phyloP scores from a whole-genome alignment of 2,329 filamentous ascomycete genomes.

The Penicillium aurantiogriseum region DNA sequence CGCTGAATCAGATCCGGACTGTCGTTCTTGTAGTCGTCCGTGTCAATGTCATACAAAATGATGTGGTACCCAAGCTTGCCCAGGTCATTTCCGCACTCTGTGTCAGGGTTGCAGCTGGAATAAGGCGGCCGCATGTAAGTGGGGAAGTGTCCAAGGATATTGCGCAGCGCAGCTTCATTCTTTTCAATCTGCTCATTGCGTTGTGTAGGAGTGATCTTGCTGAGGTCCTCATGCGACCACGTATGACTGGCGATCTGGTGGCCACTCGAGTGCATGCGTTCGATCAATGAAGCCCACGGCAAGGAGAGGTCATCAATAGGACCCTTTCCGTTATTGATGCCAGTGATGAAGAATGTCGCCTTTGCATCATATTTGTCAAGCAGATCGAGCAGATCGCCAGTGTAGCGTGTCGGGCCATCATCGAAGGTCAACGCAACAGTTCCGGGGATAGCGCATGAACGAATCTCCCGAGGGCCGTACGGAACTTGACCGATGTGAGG shows the following conservation, averaged over 20 bases:
- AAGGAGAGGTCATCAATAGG: conserved; percentile 43
- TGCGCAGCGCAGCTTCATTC: conserved; percentile 49
- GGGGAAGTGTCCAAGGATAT: conserved; percentile 51
- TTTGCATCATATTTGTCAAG: conserved; percentile 60
- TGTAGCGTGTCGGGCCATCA: conserved; percentile 64
- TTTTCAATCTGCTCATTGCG: conserved; percentile 46
- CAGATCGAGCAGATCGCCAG: conserved; percentile 60
- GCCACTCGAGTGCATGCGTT: conserved; percentile 45
- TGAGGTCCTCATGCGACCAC: conserved; percentile 52
- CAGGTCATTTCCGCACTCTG: conserved; percentile 45
- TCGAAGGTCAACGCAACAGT: conserved; percentile 67
- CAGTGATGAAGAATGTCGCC: conserved; percentile 66
- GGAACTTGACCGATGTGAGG: conserved; percentile 37
- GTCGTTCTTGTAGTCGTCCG: conserved; percentile 47
- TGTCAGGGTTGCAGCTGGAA: conserved; percentile 38
- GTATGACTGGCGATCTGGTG: conserved; percentile 54
- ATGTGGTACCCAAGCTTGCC: conserved; percentile 51
- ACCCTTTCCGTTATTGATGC: conserved; percentile 49
- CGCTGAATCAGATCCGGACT: conserved; percentile 37
- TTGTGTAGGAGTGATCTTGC: conserved; percentile 37
- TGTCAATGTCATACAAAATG: conserved; percentile 49
- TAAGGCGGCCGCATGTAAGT: conserved; percentile 57
- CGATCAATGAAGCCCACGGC: conserved; percentile 41
- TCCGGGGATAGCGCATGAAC: conserved; percentile 49
- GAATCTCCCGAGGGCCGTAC: conserved; percentile 38